Conservation (phyloP, 306 rosid genomes). For the Gynostemma pentaphyllum region DNA sequence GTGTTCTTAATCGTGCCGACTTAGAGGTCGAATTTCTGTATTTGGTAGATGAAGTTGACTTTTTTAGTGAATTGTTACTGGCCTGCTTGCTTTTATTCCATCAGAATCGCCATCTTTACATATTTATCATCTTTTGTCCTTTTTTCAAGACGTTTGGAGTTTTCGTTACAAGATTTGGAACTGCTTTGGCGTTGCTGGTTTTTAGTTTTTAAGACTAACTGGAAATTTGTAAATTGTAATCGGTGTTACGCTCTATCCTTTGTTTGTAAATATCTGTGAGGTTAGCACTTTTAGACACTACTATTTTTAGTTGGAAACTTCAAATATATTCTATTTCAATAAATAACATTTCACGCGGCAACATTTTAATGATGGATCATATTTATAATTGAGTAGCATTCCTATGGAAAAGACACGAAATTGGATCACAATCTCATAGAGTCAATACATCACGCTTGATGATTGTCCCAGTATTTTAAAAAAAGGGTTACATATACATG, state of each 20-base stretch:
- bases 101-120: neutral
- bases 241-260: neutral
- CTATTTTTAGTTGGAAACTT: too few species aligned
- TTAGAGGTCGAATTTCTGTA: constrained; percentile 4
- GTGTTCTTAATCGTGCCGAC: constrained; percentile 2
- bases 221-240: neutral
- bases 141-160: neutral
- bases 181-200: neutral
- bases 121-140: too few species aligned
- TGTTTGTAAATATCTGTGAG: neutral
- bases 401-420: too few species aligned
- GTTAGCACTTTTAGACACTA: too few species aligned
- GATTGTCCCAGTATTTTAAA: neutral
- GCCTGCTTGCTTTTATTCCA: neutral
- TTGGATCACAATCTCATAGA: too few species aligned
- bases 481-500: too few species aligned
- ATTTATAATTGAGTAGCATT: too few species aligned
- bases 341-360: too few species aligned
- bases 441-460: neutral
- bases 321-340: too few species aligned
- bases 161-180: neutral
- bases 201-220: neutral
- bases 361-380: too few species aligned
- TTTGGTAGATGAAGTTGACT: neutral
- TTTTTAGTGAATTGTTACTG: neutral